Evolutionary conservation across 2,329 filamentous ascomycete genomes (phyloP).

Genomic region (Passalora sequoiae): DNA sequence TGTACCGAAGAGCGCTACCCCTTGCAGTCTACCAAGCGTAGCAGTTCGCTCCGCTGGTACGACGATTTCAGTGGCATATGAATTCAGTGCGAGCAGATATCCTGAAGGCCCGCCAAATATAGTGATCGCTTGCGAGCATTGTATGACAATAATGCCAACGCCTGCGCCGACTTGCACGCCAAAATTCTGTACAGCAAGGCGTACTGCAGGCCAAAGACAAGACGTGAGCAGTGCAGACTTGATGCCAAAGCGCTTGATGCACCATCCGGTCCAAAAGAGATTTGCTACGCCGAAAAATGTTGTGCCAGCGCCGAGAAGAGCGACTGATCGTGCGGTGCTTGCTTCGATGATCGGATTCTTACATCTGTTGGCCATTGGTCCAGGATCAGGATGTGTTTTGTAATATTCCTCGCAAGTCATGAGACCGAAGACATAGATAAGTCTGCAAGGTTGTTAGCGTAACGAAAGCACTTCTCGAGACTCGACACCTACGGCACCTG

Average conservation of each 20-base stretch:
- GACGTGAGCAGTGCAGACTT: constrained; percentile 59
- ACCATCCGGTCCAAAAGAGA: constrained; percentile 62
- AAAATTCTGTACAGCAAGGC: constrained; percentile 59
- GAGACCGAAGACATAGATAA: constrained; percentile 62
- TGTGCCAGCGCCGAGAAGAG: constrained; percentile 62
- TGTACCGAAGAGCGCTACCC: constrained; percentile 62
- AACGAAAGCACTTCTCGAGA: neutral
- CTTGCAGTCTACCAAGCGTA: constrained; percentile 61
- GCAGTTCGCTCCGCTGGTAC: constrained; percentile 56
- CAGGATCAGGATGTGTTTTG: constrained; percentile 49
- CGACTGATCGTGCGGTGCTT: constrained; percentile 57
- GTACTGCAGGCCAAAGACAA: constrained; percentile 59
- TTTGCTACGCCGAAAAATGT: constrained; percentile 64
- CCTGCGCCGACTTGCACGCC: constrained; percentile 59
- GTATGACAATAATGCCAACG: constrained; percentile 62
- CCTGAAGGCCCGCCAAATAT: constrained; percentile 64
- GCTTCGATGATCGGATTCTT: constrained; percentile 58
- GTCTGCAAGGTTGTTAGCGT: constrained; percentile 13
- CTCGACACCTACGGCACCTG: constrained; percentile 39
- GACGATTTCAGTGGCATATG: constrained; percentile 62
- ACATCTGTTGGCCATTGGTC: constrained; percentile 49
- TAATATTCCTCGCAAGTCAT: constrained; percentile 71
- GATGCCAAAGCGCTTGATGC: constrained; percentile 61
- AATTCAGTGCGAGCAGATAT: constrained; percentile 64
- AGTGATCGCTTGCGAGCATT: constrained; percentile 62